Base-by-base conservation (phyloP, 2,329 filamentous ascomycete genomes). In the Ustulina deusta region DNA sequence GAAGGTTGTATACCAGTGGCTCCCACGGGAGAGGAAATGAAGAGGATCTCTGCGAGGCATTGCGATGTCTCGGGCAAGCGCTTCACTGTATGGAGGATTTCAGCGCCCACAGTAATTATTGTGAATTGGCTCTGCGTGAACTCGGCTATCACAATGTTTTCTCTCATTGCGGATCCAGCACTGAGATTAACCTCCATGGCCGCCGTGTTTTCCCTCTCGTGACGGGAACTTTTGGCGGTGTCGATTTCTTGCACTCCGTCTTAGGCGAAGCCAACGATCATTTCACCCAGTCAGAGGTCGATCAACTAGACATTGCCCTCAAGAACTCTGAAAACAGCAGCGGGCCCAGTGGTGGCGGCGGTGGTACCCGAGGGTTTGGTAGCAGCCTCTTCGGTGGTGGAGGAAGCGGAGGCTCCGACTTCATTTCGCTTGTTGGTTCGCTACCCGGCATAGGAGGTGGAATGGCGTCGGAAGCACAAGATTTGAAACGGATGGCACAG, bases 181-280 rank as follows among this genome's bases (percentile, higher is more conserved):
- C 91, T 0, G 85, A 92, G 76, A 89, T 93, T 69, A 87, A 88
- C 70, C 76, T 93, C 32, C 85, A 81, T 48, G 91, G 91, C 52
- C 88, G 88, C 69, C 85, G 83, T n/a, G 85, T 93, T 9, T 95
- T 86, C 72, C 92, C 92, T 5, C 82, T 95, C 1, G 89, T 93
- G 25, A 95, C 92, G 1, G 89, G 89, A 11, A 88, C 86, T 0
- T 96, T 96, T 79, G 93, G 93, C 46, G 92, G 89, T 71, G 92
- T 95, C 2, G 93, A 95, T 78, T 96, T 96, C 77, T 82, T 95
- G 72, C 93, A 96, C 78, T 94, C 91, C 1, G 92, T 93, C 34
- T 80, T 89, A 56, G 87, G 91, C 65, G 93, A 95, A 78, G 92
- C 92, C 36, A 93, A 88, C 11, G 93, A 96, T 75, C 91, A 94